Conservation (phyloP, 2,329 filamentous ascomycete genomes). For the Curvularia hawaiiensis region DNA sequence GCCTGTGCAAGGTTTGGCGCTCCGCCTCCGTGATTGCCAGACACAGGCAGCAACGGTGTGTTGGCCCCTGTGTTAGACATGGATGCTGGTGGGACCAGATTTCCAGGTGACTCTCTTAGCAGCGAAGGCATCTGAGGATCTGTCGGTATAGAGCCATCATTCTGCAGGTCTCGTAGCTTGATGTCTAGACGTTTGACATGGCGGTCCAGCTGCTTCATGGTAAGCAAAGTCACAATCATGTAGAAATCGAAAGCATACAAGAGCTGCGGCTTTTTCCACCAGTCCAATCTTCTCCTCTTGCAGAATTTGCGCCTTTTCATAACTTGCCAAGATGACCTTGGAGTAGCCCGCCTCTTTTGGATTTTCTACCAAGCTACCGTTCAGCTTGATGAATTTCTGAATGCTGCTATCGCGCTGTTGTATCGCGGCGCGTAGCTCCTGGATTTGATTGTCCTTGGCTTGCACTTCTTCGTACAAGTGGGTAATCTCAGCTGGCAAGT, state of each 20-base stretch:
- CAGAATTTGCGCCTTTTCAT: conserved; percentile 69
- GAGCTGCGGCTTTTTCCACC: conserved; percentile 65
- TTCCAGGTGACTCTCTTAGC: conserved; percentile 55
- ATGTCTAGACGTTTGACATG: conserved; percentile 67
- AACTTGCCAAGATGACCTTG: conserved; percentile 70
- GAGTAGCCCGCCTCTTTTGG: conserved; percentile 75
- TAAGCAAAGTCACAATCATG: conserved; percentile 17
- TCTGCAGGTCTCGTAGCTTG: conserved; percentile 64
- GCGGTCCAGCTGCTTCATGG: conserved; percentile 56
- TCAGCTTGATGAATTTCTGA: conserved; percentile 79
- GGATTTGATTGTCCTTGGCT: conserved; percentile 76
- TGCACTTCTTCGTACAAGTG: conserved; percentile 84
- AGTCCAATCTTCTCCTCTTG: conserved; percentile 77
- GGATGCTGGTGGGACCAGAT: conserved; percentile 56
- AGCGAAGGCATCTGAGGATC: conserved; percentile 66
- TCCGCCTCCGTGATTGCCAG: conserved; percentile 60
- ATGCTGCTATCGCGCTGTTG: conserved; percentile 74
- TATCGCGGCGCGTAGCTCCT: conserved; percentile 71
- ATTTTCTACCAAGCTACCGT: conserved; percentile 74
- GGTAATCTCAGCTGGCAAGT: conserved; percentile 80
- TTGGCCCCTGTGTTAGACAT: conserved; percentile 51
- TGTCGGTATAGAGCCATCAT: conserved; percentile 62
- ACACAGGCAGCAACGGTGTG: conserved; percentile 60
- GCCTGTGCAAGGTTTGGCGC: conserved; percentile 58
- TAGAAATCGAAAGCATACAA: conserved; percentile 54